Conservation (phyloP, 495 filamentous ascomycete species). For the Glarea lozoyensis region DNA sequence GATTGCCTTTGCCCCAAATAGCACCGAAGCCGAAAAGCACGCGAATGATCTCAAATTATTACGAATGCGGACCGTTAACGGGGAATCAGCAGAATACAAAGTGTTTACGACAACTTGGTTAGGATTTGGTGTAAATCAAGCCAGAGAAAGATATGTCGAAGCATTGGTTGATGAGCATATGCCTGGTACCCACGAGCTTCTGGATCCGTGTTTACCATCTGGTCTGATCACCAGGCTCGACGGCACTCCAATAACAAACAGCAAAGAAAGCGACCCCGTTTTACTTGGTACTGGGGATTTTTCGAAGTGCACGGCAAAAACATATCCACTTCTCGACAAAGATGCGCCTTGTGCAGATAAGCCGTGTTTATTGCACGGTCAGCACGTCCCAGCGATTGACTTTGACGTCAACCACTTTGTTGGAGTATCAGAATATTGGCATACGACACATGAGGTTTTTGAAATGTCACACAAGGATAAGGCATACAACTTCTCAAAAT, state of each 20-base stretch:
- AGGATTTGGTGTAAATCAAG: slow-evolving; percentile 90
- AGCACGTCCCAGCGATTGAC: slow-evolving; percentile 91
- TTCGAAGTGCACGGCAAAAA: slow-evolving; percentile 71
- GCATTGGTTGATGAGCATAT: slow-evolving; percentile 50
- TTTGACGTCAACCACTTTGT: slow-evolving; percentile 98
- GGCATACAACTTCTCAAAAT: slow-evolving; percentile 85
- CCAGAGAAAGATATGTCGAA: slow-evolving; percentile 71
- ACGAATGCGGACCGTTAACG: slow-evolving; percentile 73
- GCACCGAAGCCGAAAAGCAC: slow-evolving; percentile 83
- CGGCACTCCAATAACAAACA: slow-evolving; percentile 36
- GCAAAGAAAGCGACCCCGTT: slow-evolving; percentile 28
- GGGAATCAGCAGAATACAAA: slow-evolving; percentile 64
- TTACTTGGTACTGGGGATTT: slow-evolving; percentile 81
- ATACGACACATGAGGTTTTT: slow-evolving; percentile 94
- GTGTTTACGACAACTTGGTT: slow-evolving; percentile 97
- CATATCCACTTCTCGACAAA: slow-evolving; percentile 84
- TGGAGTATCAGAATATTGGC: slow-evolving; percentile 98
- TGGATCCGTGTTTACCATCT: slow-evolving; percentile 84
- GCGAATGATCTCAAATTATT: slow-evolving; percentile 82
- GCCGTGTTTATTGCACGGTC: slow-evolving; percentile 81
- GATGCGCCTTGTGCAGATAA: slow-evolving; percentile 73
- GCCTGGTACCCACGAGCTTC: slow-evolving; percentile 52
- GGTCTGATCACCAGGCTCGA: slow-evolving; percentile 62
- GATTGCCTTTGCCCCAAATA: slow-evolving; percentile 94
- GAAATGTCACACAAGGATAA: slow-evolving; percentile 71